phyloP scores from a whole-genome alignment of 345 rosid genomes.

The Noccaea caerulescens region DNA sequence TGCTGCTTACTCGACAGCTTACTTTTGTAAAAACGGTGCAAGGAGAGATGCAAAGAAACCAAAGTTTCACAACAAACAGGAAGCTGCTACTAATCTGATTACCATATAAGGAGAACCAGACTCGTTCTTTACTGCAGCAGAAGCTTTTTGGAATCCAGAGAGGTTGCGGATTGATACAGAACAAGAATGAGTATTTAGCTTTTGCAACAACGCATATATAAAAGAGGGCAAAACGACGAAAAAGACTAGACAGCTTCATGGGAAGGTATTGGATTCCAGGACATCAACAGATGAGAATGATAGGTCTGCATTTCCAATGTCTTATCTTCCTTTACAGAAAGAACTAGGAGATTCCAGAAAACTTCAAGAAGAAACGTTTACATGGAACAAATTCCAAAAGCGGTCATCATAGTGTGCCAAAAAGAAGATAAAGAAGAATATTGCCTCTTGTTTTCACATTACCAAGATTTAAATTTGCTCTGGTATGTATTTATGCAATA shows the following conservation, averaged over 20 bases:
- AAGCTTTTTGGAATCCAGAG: constrained; percentile 13
- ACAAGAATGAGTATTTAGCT: background rate
- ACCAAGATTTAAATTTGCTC: constrained; percentile 1
- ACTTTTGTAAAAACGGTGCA: constrained; percentile 18
- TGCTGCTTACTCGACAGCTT: constrained; percentile 2
- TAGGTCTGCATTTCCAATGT: background rate
- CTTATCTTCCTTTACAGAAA: constrained; percentile 25
- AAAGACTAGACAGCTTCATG: background rate
- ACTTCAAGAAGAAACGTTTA: constrained; percentile 37
- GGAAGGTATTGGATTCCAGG: constrained; percentile 42
- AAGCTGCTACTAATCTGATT: constrained; percentile 15
- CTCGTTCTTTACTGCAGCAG: constrained; percentile 20
- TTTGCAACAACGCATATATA: constrained; percentile 25
- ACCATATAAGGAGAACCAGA: constrained; percentile 25
- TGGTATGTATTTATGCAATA: constrained; percentile 10
- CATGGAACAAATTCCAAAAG: constrained; percentile 39
- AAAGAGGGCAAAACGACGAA: constrained; percentile 2
- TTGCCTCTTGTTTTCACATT: constrained; percentile 26
- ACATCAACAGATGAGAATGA: constrained; percentile 6
- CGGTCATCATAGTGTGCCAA: constrained; percentile 32
- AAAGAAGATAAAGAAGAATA: constrained; percentile 14
- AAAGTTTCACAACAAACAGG: constrained; percentile 14
- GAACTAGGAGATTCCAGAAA: constrained; percentile 38
- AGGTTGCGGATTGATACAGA: constrained; percentile 21
- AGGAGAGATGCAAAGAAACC: constrained; percentile 24